A percentile compares a stretch with the other conserved stretches of the same genome.
These are phyloP conservation scores for Platanthera zijinensis DNA, from an alignment of 106 monocot genomes.

Conservation along the genomic window DNA sequence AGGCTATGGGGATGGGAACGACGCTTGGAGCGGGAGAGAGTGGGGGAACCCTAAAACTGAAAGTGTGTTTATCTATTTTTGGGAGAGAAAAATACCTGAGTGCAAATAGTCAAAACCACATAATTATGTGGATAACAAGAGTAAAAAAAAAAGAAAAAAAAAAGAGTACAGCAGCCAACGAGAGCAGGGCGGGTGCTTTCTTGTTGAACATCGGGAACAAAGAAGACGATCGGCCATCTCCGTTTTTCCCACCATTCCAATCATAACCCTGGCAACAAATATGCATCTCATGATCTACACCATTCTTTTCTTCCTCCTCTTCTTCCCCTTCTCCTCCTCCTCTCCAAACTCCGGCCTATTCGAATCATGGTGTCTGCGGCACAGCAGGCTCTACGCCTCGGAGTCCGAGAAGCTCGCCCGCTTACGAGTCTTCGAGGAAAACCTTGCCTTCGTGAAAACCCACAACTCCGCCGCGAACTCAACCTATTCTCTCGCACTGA, in stretches of 20 bases:
- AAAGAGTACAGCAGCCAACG: too few relatives aligned
- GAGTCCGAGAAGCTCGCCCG: constrained; percentile 50
- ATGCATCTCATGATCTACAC: constrained; percentile 3
- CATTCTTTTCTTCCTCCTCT: constrained; percentile 13
- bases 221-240: too few relatives aligned
- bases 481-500: constrained; percentile 30
- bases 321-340: neutral
- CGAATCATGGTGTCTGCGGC: constrained; percentile 46
- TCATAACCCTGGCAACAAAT: neutral
- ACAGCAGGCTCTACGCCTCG: constrained; percentile 43
- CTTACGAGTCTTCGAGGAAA: constrained; percentile 45
- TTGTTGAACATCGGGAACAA: too few relatives aligned
- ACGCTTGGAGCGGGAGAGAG: too few relatives aligned
- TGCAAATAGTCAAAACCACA: too few relatives aligned
- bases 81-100: too few relatives aligned
- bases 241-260: neutral
- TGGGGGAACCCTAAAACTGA: too few relatives aligned
- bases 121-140: too few relatives aligned
- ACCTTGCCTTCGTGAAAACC: constrained; percentile 36
- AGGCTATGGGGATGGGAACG: too few relatives aligned
- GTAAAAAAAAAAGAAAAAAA: too few relatives aligned
- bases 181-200: too few relatives aligned
- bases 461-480: constrained; percentile 31
- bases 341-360: constrained; percentile 26
- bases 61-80: too few relatives aligned